A percentile compares a stretch with the other conserved stretches of the same genome.
phyloP scores from a whole-genome alignment of 306 rosid genomes.

The Rosa lucieae region DNA sequence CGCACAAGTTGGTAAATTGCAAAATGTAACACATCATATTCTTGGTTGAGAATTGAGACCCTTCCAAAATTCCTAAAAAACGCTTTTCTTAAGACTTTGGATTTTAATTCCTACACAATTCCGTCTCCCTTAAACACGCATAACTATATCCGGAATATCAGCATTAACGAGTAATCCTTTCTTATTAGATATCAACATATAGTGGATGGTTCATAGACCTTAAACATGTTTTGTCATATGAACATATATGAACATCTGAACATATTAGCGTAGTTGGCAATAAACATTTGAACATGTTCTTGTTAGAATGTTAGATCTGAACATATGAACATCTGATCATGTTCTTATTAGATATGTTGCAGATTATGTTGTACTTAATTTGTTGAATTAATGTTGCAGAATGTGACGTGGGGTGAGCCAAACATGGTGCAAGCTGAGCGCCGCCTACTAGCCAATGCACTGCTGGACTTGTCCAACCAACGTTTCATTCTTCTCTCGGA shows the following conservation, averaged over 20 bases:
- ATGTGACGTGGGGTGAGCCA: conserved; percentile 73
- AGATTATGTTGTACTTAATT: background rate
- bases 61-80: no score
- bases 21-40: background rate
- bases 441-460: conserved; percentile 67
- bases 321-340: background rate
- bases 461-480: conserved; percentile 63
- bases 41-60: background rate
- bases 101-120: background rate
- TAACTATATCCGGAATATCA: background rate
- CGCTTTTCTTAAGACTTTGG: background rate
- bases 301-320: no score
- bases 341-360: background rate
- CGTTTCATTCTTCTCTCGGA: conserved; percentile 83
- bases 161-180: no score
- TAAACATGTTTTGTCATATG: background rate
- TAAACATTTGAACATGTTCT: background rate
- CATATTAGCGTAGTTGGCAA: background rate
- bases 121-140: background rate
- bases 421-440: conserved; percentile 81
- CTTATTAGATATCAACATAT: no score
- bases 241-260: background rate
- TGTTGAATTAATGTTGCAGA: conserved; percentile 35
- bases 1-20: background rate
- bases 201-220: background rate